Evolutionary conservation across 169 alveolate species (phyloP), one percentile per base, ranked within the genome.

Genomic region (Cyclospora cayetanensis): DNA sequence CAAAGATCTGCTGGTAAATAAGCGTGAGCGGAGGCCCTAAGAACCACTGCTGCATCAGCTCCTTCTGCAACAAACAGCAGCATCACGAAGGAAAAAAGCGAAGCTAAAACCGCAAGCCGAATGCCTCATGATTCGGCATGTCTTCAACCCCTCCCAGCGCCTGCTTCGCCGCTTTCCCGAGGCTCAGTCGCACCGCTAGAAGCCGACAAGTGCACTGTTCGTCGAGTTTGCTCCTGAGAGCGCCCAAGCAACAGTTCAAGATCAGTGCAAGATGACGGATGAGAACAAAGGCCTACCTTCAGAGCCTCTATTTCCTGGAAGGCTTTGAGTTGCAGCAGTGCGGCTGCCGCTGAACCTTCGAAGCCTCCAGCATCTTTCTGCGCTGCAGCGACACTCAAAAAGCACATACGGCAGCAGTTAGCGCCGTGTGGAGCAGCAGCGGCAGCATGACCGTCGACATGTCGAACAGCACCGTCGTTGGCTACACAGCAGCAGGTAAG

Each of bases 311-410:
- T 68, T 12, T 68, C 80, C 43, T 68, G 29, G 34, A 29, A 68
- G 0, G 80, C 43, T 3, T 68, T 68, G 0, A 68, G 39, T 22
- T 7, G 1, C 50, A 34, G 80, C 39, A 68, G 80, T 25, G 50
- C 80, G 4, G 80, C 80, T 68, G 46, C 80, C 35, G 80, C 80
- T 68, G 80, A 41, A 1, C 80, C 80, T 34, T 68, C 80, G 50
- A 46, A 46, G 80, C 27, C 35, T 41, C 7, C n/a, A 5, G 80
- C 52, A 4, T 46, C 80, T 46, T 68, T 68, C 50, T 68, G 80
- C 29, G 80, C 80, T 68, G 80, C 35, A 68, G 52, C 12, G 29
- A 68, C 80, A 68, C 80, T 25, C 52, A 41, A 68, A 4, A 63
- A n/a, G 74, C 34, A 25, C 46, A 68, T 0, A 29, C 80, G 35